Evolutionary conservation across 2,329 filamentous ascomycete species (phyloP), one percentile per base, ranked within the genome.

Genomic region (Neopestalotiopsis sp.): DNA sequence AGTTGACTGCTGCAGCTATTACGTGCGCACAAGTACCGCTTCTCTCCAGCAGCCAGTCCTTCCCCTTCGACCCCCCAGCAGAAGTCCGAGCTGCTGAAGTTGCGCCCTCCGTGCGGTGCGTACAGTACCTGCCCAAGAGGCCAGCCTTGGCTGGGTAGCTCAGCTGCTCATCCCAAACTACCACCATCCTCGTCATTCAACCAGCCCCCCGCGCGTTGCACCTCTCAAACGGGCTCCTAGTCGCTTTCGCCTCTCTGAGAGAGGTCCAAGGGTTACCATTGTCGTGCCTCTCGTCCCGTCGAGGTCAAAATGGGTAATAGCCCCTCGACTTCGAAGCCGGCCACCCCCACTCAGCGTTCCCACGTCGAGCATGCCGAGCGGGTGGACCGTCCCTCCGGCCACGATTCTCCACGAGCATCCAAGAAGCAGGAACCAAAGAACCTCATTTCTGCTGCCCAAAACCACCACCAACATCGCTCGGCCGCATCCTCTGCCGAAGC

Each of bases 401-500:
- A 74, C 72, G 77, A 81, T 73, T 77, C 80, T 72, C 75, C 78
- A 62, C 74, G 76, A 72, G 73, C 76, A 72, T 73, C 73, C 68
- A 83, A 81, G 78, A 80, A 79, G 75, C 83, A 85, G 72, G 83
- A 85, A 72, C 82, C 81, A 72, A 83, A 83, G 79, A 86, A 87
- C 75, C 86, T 87, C 75, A 86, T 88, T 76, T 83, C 87, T 70
- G 84, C 87, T 72, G 87, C 59, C 17, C 59, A 61, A 30, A 34
- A 88, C 72, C 82, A 84, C 71, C 86, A 88, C 64, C 76, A 76
- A 62, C 70, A 77, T 45, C 75, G 87, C 72, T 86, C 85, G 69
- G 86, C 85, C 74, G 89, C 87, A 67, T 88, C 69, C 38, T 70
- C 88, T 63, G 89, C 89, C 69, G 89, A 91, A 80, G 85, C 87